Percentiles rank a stretch among this genome's conserved stretches.
Evolutionary conservation across 192 early-diverging fungal genomes (phyloP).

Genomic region (Phlyctochytrium bullatum): DNA sequence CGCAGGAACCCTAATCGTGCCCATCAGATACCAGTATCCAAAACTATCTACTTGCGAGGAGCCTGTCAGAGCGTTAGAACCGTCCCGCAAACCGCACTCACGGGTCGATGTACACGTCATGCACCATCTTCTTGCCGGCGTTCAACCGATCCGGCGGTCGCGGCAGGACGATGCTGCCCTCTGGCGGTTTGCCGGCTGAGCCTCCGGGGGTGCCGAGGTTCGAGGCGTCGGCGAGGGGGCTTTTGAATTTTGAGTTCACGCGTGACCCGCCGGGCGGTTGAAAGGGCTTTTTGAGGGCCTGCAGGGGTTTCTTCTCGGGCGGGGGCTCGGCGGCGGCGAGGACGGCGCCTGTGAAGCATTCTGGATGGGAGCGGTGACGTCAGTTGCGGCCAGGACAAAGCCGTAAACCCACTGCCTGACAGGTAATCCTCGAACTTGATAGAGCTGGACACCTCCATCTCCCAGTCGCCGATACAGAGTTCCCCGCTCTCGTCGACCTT

Average conservation of each 20-base stretch:
- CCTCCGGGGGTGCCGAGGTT: not conserved
- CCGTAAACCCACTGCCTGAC: not conserved
- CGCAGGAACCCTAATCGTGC: conserved; percentile 81
- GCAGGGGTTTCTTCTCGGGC: not conserved
- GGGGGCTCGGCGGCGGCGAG: not conserved
- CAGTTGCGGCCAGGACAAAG: too few relatives aligned
- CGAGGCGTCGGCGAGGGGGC: not conserved
- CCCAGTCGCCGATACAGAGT: not conserved
- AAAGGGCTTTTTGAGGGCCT: too few relatives aligned
- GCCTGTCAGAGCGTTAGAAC: not conserved
- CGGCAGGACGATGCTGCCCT: not conserved
- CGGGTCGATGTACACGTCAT: not conserved
- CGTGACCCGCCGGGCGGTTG: not conserved
- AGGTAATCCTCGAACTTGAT: not conserved
- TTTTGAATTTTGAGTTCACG: not conserved
- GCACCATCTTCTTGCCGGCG: too few relatives aligned
- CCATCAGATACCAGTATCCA: conserved; percentile 36
- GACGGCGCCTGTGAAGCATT: not conserved
- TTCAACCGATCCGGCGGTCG: too few relatives aligned
- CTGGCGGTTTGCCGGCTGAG: not conserved
- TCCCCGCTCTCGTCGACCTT: not conserved
- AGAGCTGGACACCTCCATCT: not conserved
- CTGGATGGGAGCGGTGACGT: not conserved
- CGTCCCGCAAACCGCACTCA: not conserved
- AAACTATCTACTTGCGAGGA: not conserved